These are phyloP conservation scores for Leishmania tarentolae DNA, from an alignment of 208 protist species.

Conservation along the genomic window DNA sequence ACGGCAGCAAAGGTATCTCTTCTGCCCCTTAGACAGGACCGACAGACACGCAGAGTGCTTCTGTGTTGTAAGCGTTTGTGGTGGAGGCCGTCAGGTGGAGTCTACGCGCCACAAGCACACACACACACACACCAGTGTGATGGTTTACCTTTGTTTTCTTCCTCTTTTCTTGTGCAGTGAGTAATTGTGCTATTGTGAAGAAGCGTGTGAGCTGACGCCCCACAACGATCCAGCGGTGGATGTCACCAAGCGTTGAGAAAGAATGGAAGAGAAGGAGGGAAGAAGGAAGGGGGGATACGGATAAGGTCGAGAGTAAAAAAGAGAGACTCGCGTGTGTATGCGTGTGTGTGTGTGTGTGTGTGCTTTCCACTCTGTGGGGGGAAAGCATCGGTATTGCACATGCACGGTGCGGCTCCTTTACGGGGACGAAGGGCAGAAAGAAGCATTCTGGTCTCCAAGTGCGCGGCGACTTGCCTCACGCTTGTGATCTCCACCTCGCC, in stretches of 20 bases:
- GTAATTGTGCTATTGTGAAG: background rate
- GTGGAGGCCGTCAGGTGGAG: background rate
- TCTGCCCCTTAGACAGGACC: background rate
- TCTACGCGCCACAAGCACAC: background rate
- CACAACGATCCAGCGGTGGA: no score
- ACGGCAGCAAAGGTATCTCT: background rate
- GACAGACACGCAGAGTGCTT: background rate
- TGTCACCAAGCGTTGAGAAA: background rate
- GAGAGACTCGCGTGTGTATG: background rate
- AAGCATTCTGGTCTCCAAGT: background rate
- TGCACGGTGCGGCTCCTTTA: background rate
- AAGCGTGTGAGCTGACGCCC: background rate
- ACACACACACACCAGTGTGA: background rate
- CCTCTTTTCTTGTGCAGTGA: background rate
- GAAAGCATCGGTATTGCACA: background rate
- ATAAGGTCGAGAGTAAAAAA: background rate
- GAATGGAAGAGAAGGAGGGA: background rate
- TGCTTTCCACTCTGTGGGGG: background rate
- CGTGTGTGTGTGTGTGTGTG: background rate
- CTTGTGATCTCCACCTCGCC: background rate
- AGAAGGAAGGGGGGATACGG: background rate
- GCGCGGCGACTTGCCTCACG: background rate
- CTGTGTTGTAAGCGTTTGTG: background rate
- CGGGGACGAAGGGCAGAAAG: background rate
- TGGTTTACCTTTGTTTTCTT: background rate